Percentiles rank a stretch among this genome's conserved stretches.
These are phyloP conservation scores for Exophiala oligosperma DNA, from an alignment of 2,329 filamentous ascomycete species.

Conservation along the genomic window DNA sequence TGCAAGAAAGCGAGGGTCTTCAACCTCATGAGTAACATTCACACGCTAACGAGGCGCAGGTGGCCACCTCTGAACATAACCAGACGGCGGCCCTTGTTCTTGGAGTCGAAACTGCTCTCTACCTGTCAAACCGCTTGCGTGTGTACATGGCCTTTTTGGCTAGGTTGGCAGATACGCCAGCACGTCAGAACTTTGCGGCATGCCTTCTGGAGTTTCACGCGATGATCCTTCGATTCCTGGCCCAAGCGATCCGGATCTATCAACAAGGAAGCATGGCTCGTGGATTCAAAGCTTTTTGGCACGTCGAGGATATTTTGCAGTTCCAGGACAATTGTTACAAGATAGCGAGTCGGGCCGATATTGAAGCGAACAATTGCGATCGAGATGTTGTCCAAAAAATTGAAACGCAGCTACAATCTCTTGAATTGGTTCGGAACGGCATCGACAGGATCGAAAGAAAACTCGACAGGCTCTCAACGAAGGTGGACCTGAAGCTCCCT, in stretches of 20 bases:
- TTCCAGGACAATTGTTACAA: slow-evolving; percentile 11
- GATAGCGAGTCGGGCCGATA: slow-evolving; percentile 6
- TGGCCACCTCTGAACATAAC: slow-evolving; percentile 7
- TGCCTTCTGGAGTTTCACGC: slow-evolving; percentile 16
- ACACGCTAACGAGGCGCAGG: slow-evolving; percentile 14
- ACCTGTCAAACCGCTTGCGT: slow-evolving; percentile 10
- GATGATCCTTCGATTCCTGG: slow-evolving; percentile 18
- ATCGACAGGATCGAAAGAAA: slow-evolving; percentile 15
- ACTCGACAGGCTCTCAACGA: slow-evolving; percentile 14
- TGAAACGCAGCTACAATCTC: slow-evolving; percentile 1
- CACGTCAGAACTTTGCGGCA: slow-evolving; percentile 5
- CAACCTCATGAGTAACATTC: background rate
- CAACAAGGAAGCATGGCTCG: slow-evolving; percentile 5
- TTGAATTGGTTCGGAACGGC: slow-evolving; percentile 4
- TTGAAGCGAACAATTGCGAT: slow-evolving; percentile 15
- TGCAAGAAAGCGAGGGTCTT: background rate
- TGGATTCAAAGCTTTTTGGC: slow-evolving; percentile 9
- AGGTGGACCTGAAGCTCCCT: slow-evolving; percentile 5
- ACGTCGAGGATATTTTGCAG: slow-evolving; percentile 7
- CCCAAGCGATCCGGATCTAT: slow-evolving; percentile 15
- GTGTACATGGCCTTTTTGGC: slow-evolving; percentile 10
- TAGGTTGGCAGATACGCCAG: background rate
- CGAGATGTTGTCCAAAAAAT: slow-evolving; percentile 5
- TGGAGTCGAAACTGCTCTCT: slow-evolving; percentile 10
- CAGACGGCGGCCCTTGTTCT: slow-evolving; percentile 13